phyloP scores from a whole-genome alignment of 768 basidiomycete genomes.

The Cystoderma amianthinum region DNA sequence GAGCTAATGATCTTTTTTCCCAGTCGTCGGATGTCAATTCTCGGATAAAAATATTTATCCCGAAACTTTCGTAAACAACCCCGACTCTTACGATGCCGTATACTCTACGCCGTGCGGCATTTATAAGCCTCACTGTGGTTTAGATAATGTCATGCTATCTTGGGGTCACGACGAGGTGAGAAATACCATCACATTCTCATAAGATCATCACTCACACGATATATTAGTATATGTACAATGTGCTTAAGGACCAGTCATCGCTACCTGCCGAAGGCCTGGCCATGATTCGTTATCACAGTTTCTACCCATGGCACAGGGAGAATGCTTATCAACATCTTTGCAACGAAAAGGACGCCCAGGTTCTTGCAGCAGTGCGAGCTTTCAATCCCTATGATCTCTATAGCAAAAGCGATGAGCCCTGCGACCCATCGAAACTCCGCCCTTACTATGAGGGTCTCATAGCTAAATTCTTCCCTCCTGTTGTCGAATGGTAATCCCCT shows the following conservation, averaged over 20 bases:
- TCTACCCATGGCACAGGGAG: conserved; percentile 95
- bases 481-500: conserved; percentile 65
- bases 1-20: conserved; percentile 12
- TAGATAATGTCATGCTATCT: conserved; percentile 82
- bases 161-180: conserved; percentile 90
- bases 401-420: conserved; percentile 75
- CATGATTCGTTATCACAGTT: conserved; percentile 94
- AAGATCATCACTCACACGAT: conserved; percentile 4
- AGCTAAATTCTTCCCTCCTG: conserved; percentile 76
- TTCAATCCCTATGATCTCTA: conserved; percentile 97
- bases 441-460: conserved; percentile 85
- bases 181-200: conserved; percentile 7
- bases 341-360: conserved; percentile 58
- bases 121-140: conserved; percentile 72
- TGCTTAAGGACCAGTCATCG: conserved; percentile 75
- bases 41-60: conserved; percentile 81
- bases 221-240: conserved; percentile 71
- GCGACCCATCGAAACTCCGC: conserved; percentile 52
- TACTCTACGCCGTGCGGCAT: conserved; percentile 72
- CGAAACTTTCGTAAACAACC: conserved; percentile 70
- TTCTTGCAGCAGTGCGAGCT: conserved; percentile 68
- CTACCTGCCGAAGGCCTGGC: conserved; percentile 78
- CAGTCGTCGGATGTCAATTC: conserved; percentile 80
- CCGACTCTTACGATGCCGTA: conserved; percentile 55
- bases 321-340: conserved; percentile 77